These are phyloP conservation scores for Dioscorea zingiberensis DNA, from an alignment of 106 monocot genomes.

Conservation along the genomic window DNA sequence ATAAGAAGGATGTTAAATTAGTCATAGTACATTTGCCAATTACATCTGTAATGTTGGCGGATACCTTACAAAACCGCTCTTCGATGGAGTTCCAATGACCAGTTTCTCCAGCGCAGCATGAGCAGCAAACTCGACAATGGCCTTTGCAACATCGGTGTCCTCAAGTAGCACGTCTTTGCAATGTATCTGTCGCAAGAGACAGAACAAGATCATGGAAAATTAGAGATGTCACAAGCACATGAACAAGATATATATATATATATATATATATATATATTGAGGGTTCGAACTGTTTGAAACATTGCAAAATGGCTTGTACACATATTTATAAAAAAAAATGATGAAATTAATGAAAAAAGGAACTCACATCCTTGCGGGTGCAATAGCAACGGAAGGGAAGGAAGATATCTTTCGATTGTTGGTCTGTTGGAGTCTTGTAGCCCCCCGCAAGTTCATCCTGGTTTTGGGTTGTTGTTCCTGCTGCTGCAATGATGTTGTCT, in stretches of 20 bases:
- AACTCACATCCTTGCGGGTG: background rate
- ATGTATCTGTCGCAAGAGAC: background rate
- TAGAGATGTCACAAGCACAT: too few relatives aligned
- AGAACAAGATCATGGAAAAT: too few relatives aligned
- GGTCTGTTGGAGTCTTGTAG: background rate
- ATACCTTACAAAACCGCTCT: constrained; percentile 50
- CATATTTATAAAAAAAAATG: too few relatives aligned
- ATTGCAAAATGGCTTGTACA: too few relatives aligned
- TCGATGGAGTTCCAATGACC: constrained; percentile 50
- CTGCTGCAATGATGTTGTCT: too few relatives aligned
- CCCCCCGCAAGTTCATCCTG: background rate
- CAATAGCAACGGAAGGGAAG: background rate
- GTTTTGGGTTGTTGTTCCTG: background rate
- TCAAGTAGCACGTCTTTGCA: constrained; percentile 32
- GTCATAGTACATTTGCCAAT: too few relatives aligned
- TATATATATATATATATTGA: too few relatives aligned
- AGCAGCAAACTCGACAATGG: constrained; percentile 29
- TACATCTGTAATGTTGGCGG: too few relatives aligned
- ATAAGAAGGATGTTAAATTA: background rate
- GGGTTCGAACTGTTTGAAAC: too few relatives aligned
- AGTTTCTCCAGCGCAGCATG: constrained; percentile 35
- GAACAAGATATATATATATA: too few relatives aligned
- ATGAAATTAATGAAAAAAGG: too few relatives aligned
- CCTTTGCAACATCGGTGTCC: constrained; percentile 30
- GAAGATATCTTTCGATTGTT: background rate